phyloP scores from a whole-genome alignment of 192 early-diverging fungal genomes.

The Podochytrium sp. region DNA sequence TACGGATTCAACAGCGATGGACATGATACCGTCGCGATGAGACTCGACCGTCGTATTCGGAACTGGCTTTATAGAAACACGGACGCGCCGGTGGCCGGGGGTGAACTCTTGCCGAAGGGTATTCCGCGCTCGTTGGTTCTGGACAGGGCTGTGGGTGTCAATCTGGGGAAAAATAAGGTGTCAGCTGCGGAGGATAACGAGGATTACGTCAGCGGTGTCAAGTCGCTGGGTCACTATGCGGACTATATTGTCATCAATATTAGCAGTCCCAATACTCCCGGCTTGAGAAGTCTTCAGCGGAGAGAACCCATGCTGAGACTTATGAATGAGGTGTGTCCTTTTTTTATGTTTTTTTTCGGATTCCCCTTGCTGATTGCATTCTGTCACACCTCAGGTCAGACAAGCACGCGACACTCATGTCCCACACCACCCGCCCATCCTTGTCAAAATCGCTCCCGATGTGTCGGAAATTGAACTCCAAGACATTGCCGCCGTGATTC shows the following conservation, averaged over 20 bases:
- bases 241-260: constrained; percentile 93
- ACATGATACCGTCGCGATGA: constrained; percentile 58
- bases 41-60: constrained; percentile 75
- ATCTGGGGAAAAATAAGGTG: constrained; percentile 88
- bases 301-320: constrained; percentile 72
- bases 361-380: constrained; percentile 35
- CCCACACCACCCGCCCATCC: constrained; percentile 67
- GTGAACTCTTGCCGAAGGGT: constrained; percentile 12
- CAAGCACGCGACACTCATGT: constrained; percentile 41
- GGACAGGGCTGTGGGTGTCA: constrained; percentile 76
- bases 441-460: constrained; percentile 94
- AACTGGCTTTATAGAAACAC: constrained; percentile 36
- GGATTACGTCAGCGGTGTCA: constrained; percentile 84
- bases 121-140: constrained; percentile 62
- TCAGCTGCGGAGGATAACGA: constrained; percentile 66
- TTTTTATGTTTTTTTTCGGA: constrained; percentile 1
- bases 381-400: constrained; percentile 28
- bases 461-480: constrained; percentile 71
- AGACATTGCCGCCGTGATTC: constrained; percentile 78
- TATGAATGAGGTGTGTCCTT: constrained; percentile 62
- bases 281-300: constrained; percentile 72
- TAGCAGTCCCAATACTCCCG: constrained; percentile 86
- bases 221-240: constrained; percentile 73
- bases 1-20: constrained; percentile 91
- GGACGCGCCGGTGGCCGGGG: neutral